These are phyloP conservation scores for Monosporascus sp. DNA, from an alignment of 2,329 filamentous ascomycete genomes.

Conservation along the genomic window DNA sequence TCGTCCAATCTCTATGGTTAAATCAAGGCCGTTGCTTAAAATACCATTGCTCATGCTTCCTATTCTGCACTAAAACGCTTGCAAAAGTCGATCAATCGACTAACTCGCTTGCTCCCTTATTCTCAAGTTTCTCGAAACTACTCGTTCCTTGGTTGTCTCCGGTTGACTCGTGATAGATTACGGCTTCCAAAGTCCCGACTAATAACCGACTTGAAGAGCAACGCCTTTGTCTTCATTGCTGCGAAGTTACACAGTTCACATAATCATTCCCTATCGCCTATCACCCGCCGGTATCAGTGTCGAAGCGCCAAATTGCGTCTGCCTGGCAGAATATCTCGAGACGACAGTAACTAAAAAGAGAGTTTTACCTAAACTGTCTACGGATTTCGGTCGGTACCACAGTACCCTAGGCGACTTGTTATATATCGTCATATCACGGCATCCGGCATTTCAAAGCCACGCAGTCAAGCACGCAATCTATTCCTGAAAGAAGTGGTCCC, in stretches of 20 bases:
- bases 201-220: too few species aligned
- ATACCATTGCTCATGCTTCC: too few species aligned
- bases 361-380: neutral
- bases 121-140: too few species aligned
- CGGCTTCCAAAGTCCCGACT: too few species aligned
- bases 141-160: too few species aligned
- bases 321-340: neutral
- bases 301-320: neutral
- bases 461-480: conserved; percentile 18
- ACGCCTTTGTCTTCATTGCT: too few species aligned
- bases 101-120: too few species aligned
- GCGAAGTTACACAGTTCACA: neutral
- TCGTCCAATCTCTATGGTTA: too few species aligned
- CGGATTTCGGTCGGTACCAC: neutral
- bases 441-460: conserved; percentile 14
- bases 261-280: neutral
- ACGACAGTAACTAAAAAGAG: neutral
- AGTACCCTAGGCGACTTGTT: conserved; percentile 1
- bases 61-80: too few species aligned
- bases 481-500: neutral
- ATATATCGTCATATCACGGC: conserved; percentile 24
- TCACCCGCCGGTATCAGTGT: neutral
- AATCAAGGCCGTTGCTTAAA: too few species aligned
- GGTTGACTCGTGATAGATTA: too few species aligned
- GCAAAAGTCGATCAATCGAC: too few species aligned